A percentile compares a stretch with the other conserved stretches of the same genome.
Evolutionary conservation across 1,284 basidiomycete species (phyloP).

Genomic region (Pisolithus thermaeus): DNA sequence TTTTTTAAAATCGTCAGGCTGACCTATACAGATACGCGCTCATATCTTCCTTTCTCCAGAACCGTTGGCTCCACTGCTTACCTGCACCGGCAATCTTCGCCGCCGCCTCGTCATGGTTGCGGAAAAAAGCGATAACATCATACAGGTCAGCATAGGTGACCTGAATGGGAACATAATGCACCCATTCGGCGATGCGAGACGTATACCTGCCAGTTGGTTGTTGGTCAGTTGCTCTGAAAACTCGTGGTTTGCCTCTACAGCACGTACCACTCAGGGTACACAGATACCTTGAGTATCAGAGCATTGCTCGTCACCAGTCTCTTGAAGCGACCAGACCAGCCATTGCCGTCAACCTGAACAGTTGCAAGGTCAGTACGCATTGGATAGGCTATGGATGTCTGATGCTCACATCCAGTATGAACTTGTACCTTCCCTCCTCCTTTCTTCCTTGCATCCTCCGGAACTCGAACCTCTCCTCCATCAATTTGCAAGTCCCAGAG

Average conservation of each 20-base stretch:
- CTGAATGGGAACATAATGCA: conserved; percentile 59
- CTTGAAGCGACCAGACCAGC: conserved; percentile 67
- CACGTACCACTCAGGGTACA: conserved; percentile 59
- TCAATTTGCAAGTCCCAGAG: conserved; percentile 34
- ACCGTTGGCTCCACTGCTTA: conserved; percentile 51
- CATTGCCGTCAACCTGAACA: conserved; percentile 56
- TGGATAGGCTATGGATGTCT: not conserved
- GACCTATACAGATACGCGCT: conserved; percentile 48
- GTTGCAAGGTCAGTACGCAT: not conserved
- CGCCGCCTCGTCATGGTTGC: conserved; percentile 50
- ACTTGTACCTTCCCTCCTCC: conserved; percentile 56
- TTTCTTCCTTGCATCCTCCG: conserved; percentile 33
- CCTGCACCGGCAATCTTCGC: conserved; percentile 52
- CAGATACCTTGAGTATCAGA: conserved; percentile 56
- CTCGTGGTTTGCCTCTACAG: conserved; percentile 7
- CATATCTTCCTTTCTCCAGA: conserved; percentile 63
- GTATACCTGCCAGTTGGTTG: conserved; percentile 23
- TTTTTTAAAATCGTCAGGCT: too few species aligned
- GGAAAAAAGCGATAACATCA: conserved; percentile 55
- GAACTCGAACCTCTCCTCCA: conserved; percentile 45
- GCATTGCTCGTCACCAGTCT: conserved; percentile 57
- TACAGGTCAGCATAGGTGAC: conserved; percentile 48
- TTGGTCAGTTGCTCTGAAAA: not conserved
- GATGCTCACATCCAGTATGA: conserved; percentile 53
- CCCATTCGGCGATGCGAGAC: conserved; percentile 47